These are phyloP conservation scores for Candida tetrigidarum DNA, from an alignment of 1,139 yeast species.

Conservation along the genomic window DNA sequence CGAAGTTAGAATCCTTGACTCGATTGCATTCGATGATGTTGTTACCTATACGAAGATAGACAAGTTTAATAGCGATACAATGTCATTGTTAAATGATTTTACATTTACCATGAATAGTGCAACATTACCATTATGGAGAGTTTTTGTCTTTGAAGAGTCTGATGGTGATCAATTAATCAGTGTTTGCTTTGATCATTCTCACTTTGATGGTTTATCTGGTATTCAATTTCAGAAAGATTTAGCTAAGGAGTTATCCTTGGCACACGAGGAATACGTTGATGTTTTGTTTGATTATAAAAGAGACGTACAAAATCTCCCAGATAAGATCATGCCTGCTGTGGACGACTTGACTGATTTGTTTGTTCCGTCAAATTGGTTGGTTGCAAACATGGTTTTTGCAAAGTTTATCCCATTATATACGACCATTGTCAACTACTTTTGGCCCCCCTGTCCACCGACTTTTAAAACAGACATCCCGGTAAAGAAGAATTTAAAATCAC, in stretches of 20 bases:
- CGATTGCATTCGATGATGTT: slow-evolving; percentile 30
- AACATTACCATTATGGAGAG: slow-evolving; percentile 35
- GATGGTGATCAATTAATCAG: slow-evolving; percentile 26
- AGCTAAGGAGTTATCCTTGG: slow-evolving; percentile 18
- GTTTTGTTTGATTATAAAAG: slow-evolving; percentile 16
- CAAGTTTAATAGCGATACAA: slow-evolving; percentile 20
- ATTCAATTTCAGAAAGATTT: slow-evolving; percentile 37
- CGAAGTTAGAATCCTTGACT: slow-evolving; percentile 22
- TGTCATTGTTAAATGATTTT: slow-evolving; percentile 23
- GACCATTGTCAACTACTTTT: slow-evolving; percentile 8
- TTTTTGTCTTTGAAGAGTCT: slow-evolving; percentile 26
- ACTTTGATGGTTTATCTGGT: slow-evolving; percentile 41
- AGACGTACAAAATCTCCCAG: slow-evolving; percentile 15
- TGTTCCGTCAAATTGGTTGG: slow-evolving; percentile 12
- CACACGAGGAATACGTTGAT: slow-evolving; percentile 12
- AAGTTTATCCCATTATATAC: slow-evolving; percentile 16
- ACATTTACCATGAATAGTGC: slow-evolving; percentile 19
- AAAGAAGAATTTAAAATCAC: slow-evolving; percentile 16
- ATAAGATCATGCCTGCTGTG: slow-evolving; percentile 13
- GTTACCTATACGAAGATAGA: slow-evolving; percentile 23
- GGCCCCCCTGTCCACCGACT: slow-evolving; percentile 17
- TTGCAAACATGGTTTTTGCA: slow-evolving; percentile 10
- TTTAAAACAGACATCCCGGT: slow-evolving; percentile 20
- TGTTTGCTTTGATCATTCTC: slow-evolving; percentile 36
- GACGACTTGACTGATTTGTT: slow-evolving; percentile 20